These are phyloP conservation scores for Reutealis trisperma DNA, from an alignment of 345 rosid genomes.

Conservation along the genomic window DNA sequence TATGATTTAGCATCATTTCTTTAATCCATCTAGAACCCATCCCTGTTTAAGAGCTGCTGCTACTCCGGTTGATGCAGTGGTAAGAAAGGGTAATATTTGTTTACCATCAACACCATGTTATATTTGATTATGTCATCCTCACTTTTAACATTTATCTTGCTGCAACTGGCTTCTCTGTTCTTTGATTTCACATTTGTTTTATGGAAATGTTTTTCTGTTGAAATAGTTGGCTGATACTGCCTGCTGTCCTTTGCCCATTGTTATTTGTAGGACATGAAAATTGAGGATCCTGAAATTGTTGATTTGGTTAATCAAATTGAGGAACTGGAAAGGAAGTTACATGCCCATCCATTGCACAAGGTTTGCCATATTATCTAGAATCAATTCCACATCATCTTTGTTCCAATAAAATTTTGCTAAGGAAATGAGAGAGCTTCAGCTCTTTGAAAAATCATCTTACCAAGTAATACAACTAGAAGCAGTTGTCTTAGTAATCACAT, in stretches of 20 bases:
- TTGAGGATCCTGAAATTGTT: conserved; percentile 86
- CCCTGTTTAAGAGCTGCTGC: background rate
- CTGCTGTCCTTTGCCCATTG: conserved; percentile 4
- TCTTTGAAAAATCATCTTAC: background rate
- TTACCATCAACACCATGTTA: background rate
- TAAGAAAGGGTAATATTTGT: background rate
- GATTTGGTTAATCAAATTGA: conserved; percentile 80
- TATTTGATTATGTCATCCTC: background rate
- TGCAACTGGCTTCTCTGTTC: background rate
- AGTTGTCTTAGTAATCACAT: conserved; percentile 10
- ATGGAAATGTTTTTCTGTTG: background rate
- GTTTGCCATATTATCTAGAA: conserved; percentile 35
- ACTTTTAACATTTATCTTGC: background rate
- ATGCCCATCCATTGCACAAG: conserved; percentile 90
- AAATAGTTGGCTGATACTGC: background rate
- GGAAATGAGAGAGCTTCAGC: background rate
- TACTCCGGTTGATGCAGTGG: background rate
- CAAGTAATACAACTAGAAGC: conserved; percentile 9
- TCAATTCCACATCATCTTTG: background rate
- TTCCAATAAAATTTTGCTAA: background rate
- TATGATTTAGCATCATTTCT: background rate
- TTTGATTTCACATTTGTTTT: background rate
- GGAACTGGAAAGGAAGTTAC: conserved; percentile 74
- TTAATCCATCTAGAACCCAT: background rate
- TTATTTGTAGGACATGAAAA: conserved; percentile 84